Evolutionary conservation across 352 stramenopile genomes (phyloP).

Genomic region (Phytophthora syringae): DNA sequence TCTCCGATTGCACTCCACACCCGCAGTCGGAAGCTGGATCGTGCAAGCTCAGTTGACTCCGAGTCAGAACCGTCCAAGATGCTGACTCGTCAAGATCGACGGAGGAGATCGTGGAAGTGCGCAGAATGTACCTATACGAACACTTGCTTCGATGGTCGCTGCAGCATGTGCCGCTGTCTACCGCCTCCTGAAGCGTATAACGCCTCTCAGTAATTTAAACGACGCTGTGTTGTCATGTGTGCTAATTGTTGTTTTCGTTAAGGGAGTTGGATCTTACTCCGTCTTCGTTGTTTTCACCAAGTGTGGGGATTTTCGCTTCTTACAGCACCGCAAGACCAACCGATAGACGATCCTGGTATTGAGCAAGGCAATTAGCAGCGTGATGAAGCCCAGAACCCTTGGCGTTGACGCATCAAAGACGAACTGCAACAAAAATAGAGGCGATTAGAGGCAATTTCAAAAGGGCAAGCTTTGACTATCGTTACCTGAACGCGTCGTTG

Average conservation of each 20-base stretch:
- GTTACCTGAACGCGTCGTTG: slow-evolving; percentile 40
- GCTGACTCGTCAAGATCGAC: slow-evolving; percentile 41
- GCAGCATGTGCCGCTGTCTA: slow-evolving; percentile 68
- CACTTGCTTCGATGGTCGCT: slow-evolving; percentile 72
- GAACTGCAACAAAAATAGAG: slow-evolving; percentile 16
- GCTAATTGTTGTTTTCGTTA: too few species aligned
- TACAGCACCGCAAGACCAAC: slow-evolving; percentile 9
- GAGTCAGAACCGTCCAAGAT: slow-evolving; percentile 40
- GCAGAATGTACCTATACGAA: slow-evolving; percentile 74
- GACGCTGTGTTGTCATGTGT: slow-evolving; percentile 8
- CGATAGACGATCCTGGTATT: slow-evolving; percentile 11
- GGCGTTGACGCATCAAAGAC: slow-evolving; percentile 35
- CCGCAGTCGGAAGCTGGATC: slow-evolving; percentile 30
- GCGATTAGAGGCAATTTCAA: neutral
- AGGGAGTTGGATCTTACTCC: slow-evolving; percentile 1
- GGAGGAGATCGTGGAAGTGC: slow-evolving; percentile 59
- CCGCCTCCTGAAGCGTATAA: slow-evolving; percentile 31
- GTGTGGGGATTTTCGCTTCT: neutral
- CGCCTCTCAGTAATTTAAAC: slow-evolving; percentile 36
- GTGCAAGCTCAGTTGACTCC: slow-evolving; percentile 19
- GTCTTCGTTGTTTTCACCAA: slow-evolving; percentile 26
- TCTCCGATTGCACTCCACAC: slow-evolving; percentile 43
- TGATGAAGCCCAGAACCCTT: slow-evolving; percentile 12
- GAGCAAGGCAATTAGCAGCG: slow-evolving; percentile 17
- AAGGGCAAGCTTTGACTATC: neutral